These are phyloP conservation scores for Microbotryum scabiosae DNA, from an alignment of 1,284 basidiomycete species.

Conservation along the genomic window DNA sequence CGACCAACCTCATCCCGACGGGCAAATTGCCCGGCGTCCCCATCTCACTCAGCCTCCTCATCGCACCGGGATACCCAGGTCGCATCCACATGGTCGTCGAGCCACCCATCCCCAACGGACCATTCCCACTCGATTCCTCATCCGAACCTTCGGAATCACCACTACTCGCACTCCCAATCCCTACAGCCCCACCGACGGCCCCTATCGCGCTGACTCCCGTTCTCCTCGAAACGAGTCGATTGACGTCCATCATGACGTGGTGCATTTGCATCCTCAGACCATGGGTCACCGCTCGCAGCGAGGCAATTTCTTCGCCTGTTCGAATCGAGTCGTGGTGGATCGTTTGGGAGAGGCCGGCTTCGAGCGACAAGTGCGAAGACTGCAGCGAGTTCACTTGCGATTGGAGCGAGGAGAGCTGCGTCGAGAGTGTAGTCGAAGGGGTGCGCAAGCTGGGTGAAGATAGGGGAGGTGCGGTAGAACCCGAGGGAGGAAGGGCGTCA, in stretches of 20 bases:
- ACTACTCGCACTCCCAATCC: no score
- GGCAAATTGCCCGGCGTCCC: no score
- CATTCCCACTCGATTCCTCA: no score
- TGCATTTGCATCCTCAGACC: slow-evolving; percentile 20
- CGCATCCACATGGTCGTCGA: no score
- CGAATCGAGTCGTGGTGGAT: slow-evolving; percentile 8
- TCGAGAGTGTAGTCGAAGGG: background rate
- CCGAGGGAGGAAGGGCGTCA: background rate
- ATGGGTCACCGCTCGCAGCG: slow-evolving; percentile 3
- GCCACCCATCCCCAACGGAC: no score
- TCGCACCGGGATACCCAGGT: no score
- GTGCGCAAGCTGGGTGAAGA: background rate
- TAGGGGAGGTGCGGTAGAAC: background rate
- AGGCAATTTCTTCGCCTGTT: slow-evolving; percentile 12
- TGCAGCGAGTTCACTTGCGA: slow-evolving; percentile 1
- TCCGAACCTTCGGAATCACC: no score
- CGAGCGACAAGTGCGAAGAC: slow-evolving; percentile 3
- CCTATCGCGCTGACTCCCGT: no score
- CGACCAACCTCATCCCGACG: no score
- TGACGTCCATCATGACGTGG: background rate
- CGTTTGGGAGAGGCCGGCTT: slow-evolving; percentile 8
- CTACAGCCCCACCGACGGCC: no score
- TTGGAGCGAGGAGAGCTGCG: slow-evolving; percentile 2
- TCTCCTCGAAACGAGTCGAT: no score
- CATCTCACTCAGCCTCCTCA: no score